Conservation (phyloP, 257 asterid genomes). For the Misopates orontium region DNA sequence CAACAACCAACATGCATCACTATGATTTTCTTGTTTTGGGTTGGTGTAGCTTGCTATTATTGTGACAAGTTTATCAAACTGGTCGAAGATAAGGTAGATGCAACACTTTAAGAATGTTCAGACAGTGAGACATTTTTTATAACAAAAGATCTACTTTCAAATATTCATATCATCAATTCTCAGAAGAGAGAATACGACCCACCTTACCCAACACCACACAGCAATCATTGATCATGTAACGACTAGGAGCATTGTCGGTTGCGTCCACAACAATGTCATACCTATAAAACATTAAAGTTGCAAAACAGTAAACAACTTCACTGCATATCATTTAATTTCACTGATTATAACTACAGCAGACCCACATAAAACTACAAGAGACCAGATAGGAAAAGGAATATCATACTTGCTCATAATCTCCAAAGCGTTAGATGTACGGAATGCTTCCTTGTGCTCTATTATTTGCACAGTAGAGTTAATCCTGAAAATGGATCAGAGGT, state of each 20-base stretch:
- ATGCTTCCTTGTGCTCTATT: slow-evolving; percentile 85
- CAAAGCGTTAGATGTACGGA: slow-evolving; percentile 79
- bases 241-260: slow-evolving; percentile 93
- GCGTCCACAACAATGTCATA: slow-evolving; percentile 95
- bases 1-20: not conserved
- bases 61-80: slow-evolving; percentile 1
- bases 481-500: slow-evolving; percentile 37
- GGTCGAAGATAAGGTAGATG: not conserved
- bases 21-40: slow-evolving; percentile 17
- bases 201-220: slow-evolving; percentile 95
- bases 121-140: not conserved
- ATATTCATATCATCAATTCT: not conserved
- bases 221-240: slow-evolving; percentile 96
- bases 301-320: slow-evolving; percentile 28
- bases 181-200: slow-evolving; percentile 25
- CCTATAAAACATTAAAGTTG: slow-evolving; percentile 42
- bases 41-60: not conserved
- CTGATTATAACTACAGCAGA: not conserved
- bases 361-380: not conserved
- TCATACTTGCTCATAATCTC: slow-evolving; percentile 72
- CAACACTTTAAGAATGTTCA: slow-evolving; percentile 11
- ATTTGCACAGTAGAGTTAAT: slow-evolving; percentile 78
- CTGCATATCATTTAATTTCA: slow-evolving; percentile 21
- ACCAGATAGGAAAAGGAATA: slow-evolving; percentile 7
- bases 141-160: not conserved